Conservation (phyloP, 1,139 yeast genomes). For the Suhomyces wounanorum region DNA sequence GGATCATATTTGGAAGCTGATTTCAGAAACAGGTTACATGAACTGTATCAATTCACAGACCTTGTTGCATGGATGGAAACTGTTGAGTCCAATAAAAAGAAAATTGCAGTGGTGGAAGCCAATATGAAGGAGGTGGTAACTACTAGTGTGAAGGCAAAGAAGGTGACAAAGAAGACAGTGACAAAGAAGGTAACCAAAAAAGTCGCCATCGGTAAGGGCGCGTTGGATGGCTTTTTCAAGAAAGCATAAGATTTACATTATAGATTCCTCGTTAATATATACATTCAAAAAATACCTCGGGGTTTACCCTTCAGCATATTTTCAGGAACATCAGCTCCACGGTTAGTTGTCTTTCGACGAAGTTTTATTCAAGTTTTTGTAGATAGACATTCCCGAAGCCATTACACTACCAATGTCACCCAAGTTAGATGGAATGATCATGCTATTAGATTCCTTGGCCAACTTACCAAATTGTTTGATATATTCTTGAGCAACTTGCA, state of each 20-base stretch:
- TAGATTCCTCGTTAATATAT: conserved; percentile 1
- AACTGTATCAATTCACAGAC: conserved; percentile 22
- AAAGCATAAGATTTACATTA: conserved; percentile 20
- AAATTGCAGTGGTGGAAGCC: conserved; percentile 37
- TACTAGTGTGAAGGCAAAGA: conserved; percentile 20
- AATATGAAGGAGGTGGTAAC: conserved; percentile 32
- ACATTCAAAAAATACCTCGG: conserved; percentile 6
- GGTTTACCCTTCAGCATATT: background rate
- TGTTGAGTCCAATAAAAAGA: conserved; percentile 29
- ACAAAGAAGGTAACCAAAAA: conserved; percentile 30
- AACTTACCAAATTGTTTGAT: conserved; percentile 79
- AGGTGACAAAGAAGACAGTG: conserved; percentile 21
- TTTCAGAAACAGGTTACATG: conserved; percentile 20
- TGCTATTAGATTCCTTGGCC: conserved; percentile 80
- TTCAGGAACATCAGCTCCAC: background rate
- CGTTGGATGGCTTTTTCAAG: conserved; percentile 63
- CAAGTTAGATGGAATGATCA: conserved; percentile 74
- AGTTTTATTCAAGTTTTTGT: conserved; percentile 48
- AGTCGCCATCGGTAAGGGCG: conserved; percentile 59
- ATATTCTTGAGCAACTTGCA: conserved; percentile 83
- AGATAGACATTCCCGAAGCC: conserved; percentile 76
- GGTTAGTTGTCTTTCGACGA: background rate
- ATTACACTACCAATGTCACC: conserved; percentile 75
- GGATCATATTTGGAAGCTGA: conserved; percentile 27
- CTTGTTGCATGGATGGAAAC: conserved; percentile 33